These are phyloP conservation scores for Fallopia convolvulus DNA, from an alignment of 148 eudicot genomes.

Conservation along the genomic window DNA sequence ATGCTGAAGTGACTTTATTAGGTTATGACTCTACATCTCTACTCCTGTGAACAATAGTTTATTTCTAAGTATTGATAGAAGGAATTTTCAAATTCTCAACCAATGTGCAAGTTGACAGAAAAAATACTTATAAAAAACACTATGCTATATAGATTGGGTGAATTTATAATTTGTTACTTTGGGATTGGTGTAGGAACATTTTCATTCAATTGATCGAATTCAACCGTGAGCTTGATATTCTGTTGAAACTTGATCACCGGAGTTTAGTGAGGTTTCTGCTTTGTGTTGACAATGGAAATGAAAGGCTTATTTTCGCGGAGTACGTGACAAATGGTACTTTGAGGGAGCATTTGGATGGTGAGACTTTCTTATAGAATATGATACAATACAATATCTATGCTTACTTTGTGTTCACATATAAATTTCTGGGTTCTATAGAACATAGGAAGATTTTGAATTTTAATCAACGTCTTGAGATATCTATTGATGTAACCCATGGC, in stretches of 20 bases:
- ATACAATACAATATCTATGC: too few species aligned
- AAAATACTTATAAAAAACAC: not conserved
- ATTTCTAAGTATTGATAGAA: too few species aligned
- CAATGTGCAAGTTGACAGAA: not conserved
- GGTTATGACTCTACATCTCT: too few species aligned
- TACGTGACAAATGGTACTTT: conserved; percentile 89
- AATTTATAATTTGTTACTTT: not conserved
- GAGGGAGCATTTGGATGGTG: too few species aligned
- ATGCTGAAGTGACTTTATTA: not conserved
- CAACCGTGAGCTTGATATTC: conserved; percentile 75
- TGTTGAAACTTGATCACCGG: conserved; percentile 85
- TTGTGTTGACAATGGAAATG: conserved; percentile 73
- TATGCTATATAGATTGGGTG: not conserved
- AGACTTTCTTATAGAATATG: too few species aligned
- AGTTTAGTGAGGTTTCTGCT: conserved; percentile 83
- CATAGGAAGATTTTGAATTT: too few species aligned
- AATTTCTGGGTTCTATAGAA: too few species aligned
- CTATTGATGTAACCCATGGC: conserved; percentile 90
- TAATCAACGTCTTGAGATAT: too few species aligned
- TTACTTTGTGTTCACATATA: too few species aligned
- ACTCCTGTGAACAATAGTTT: too few species aligned
- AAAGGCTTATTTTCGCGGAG: conserved; percentile 82
- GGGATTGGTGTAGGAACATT: conserved; percentile 43
- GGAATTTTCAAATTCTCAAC: not conserved
- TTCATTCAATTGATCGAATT: conserved; percentile 71